A percentile compares a stretch with the other conserved stretches of the same genome.
These are phyloP conservation scores for Monosporascus sp. DNA, from an alignment of 2,329 filamentous ascomycete genomes.

Conservation along the genomic window DNA sequence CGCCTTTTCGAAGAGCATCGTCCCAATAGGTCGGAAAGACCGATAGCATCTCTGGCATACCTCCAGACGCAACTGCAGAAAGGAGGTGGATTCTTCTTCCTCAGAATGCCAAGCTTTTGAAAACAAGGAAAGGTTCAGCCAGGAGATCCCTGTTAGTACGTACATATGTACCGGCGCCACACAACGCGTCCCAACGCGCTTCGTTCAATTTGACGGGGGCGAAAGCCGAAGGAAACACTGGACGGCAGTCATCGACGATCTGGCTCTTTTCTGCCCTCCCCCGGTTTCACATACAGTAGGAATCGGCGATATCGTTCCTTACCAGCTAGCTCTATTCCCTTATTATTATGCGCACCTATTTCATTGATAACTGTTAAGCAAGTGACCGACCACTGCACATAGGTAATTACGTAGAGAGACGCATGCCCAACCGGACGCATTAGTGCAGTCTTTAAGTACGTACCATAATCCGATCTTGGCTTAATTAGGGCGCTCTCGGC, in stretches of 20 bases:
- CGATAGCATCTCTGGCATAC: neutral
- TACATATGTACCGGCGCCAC: neutral
- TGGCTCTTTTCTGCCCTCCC: no score
- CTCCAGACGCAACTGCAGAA: neutral
- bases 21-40: neutral
- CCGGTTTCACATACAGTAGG: no score
- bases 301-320: no score
- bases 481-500: neutral
- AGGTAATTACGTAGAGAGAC: no score
- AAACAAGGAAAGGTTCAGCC: neutral
- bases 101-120: neutral
- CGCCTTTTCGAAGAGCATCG: neutral
- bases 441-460: neutral
- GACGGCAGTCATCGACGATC: no score
- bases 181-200: neutral
- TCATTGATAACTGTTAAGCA: no score
- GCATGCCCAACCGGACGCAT: neutral
- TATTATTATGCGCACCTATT: no score
- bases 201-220: neutral
- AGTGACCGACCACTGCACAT: no score
- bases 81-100: neutral
- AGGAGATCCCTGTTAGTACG: neutral
- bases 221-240: neutral
- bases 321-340: no score
- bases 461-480: neutral